Evolutionary conservation across 2,329 filamentous ascomycete genomes (phyloP).

Genomic region (Hymenoscyphus repandus): DNA sequence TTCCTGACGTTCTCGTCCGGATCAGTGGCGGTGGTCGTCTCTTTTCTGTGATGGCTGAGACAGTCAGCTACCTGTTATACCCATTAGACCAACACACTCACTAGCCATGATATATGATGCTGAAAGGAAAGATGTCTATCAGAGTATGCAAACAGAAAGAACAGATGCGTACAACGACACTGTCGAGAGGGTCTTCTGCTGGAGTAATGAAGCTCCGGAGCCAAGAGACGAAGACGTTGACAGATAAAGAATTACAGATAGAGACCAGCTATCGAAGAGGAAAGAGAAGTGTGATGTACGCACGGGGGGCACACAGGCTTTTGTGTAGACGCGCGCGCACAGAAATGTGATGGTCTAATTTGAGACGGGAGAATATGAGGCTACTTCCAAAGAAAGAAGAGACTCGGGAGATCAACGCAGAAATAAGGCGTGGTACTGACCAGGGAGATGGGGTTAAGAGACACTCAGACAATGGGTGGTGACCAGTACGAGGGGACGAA

Average conservation of each 20-base stretch:
- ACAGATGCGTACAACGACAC: conserved; percentile 14
- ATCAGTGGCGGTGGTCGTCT: conserved; percentile 25
- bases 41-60: conserved; percentile 20
- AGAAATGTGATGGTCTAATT: conserved; percentile 23
- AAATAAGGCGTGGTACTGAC: conserved; percentile 15
- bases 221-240: conserved; percentile 17
- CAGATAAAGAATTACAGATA: conserved; percentile 29
- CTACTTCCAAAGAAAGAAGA: conserved; percentile 22
- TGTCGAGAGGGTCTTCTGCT: conserved; percentile 17
- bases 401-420: conserved; percentile 19
- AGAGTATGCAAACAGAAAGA: conserved; percentile 1
- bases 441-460: conserved; percentile 10
- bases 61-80: conserved; percentile 7
- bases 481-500: conserved; percentile 8
- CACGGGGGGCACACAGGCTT: conserved; percentile 26
- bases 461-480: conserved; percentile 4
- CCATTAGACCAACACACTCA: conserved; percentile 11
- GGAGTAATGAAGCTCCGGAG: conserved; percentile 8
- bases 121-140: conserved; percentile 13
- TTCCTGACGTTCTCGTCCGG: conserved; percentile 37
- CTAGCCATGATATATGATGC: conserved; percentile 3
- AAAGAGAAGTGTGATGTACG: conserved; percentile 20
- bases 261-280: conserved; percentile 33
- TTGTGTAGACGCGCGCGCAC: conserved; percentile 29
- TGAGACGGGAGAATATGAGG: conserved; percentile 20